Evolutionary conservation across 2,329 filamentous ascomycete species (phyloP).

Genomic region (Fusarium falciforme): DNA sequence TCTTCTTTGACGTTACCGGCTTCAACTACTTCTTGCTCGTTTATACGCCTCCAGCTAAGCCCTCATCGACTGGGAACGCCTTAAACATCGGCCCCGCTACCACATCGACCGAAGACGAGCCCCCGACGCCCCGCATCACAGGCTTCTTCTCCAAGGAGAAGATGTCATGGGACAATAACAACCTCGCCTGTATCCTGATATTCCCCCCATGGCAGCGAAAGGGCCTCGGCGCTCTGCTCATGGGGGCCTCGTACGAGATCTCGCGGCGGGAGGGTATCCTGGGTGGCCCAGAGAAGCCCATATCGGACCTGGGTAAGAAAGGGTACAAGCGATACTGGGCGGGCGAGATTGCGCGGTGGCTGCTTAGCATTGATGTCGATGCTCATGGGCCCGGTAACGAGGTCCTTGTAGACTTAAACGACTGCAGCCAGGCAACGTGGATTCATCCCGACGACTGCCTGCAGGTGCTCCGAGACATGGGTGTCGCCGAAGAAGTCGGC

Average conservation of each 20-base stretch:
- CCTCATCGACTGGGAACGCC: neutral
- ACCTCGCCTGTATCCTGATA: constrained; percentile 93
- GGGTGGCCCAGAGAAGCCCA: constrained; percentile 93
- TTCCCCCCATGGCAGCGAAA: constrained; percentile 97
- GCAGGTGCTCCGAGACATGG: constrained; percentile 82
- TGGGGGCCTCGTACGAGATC: constrained; percentile 94
- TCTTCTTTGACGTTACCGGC: constrained; percentile 95
- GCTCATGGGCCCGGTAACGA: constrained; percentile 46
- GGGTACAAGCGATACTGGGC: constrained; percentile 91
- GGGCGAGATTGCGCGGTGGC: constrained; percentile 81
- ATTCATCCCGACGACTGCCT: constrained; percentile 89
- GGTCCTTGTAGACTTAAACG: constrained; percentile 72
- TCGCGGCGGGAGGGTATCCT: constrained; percentile 84
- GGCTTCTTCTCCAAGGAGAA: constrained; percentile 99
- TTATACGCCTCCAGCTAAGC: constrained; percentile 64
- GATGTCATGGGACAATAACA: constrained; percentile 98
- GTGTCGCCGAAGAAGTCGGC: constrained; percentile 70
- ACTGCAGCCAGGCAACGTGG: constrained; percentile 82
- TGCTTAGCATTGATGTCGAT: constrained; percentile 60
- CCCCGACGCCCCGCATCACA: constrained; percentile 67
- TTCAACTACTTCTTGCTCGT: constrained; percentile 96
- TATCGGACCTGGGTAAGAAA: constrained; percentile 84
- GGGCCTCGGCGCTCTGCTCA: constrained; percentile 87
- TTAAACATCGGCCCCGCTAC: neutral
- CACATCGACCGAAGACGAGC: constrained; percentile 8